Evolutionary conservation across 495 filamentous ascomycete genomes (phyloP).

Genomic region (Amphirosellinia nigrospora): DNA sequence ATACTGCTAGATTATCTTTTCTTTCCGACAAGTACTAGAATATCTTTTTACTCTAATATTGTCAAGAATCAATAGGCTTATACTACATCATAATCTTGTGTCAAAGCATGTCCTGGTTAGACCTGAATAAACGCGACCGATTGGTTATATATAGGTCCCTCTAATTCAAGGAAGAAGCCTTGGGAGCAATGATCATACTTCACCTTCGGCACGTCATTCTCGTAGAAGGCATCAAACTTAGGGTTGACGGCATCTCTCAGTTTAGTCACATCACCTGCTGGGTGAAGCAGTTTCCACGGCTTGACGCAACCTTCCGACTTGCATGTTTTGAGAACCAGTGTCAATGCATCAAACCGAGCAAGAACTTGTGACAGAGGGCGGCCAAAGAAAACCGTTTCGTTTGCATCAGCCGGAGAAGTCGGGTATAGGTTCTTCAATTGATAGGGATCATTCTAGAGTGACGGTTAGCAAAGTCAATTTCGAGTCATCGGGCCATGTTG

Average conservation of each 20-base stretch:
- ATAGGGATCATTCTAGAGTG: conserved; percentile 17
- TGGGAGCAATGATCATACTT: conserved; percentile 53
- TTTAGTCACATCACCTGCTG: conserved; percentile 31
- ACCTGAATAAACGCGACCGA: background rate
- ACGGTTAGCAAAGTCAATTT: background rate
- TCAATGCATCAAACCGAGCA: conserved; percentile 52
- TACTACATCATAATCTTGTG: no score
- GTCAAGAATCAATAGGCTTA: no score
- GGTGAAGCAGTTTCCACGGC: conserved; percentile 57
- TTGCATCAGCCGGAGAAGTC: background rate
- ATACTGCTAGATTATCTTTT: no score
- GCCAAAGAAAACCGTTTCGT: conserved; percentile 22
- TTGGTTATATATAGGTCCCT: conserved; percentile 44
- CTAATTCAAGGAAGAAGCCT: conserved; percentile 54
- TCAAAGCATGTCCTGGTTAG: no score
- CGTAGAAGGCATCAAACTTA: conserved; percentile 47
- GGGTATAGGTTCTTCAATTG: conserved; percentile 30
- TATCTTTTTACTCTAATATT: no score
- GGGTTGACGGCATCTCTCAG: conserved; percentile 15
- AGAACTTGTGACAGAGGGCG: conserved; percentile 42
- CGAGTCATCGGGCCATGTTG: background rate
- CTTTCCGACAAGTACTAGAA: no score
- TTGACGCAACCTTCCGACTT: conserved; percentile 50
- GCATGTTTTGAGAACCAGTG: conserved; percentile 61
- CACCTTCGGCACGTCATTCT: conserved; percentile 41